These are phyloP conservation scores for Penicillium crystallinum DNA, from an alignment of 495 filamentous ascomycete species.

Conservation along the genomic window DNA sequence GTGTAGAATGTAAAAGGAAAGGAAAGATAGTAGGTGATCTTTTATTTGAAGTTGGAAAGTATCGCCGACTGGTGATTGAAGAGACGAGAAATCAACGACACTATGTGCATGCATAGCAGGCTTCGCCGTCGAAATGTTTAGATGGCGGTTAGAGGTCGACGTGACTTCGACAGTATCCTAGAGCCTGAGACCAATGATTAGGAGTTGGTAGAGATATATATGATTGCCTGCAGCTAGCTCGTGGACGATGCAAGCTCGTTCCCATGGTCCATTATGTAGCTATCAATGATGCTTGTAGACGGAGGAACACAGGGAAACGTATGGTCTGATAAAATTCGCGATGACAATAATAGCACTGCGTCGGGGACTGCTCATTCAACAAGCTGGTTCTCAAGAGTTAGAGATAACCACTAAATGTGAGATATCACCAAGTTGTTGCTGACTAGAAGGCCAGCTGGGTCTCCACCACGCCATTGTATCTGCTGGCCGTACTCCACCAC, in stretches of 20 bases:
- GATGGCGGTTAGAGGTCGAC: too few relatives aligned
- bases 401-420: neutral
- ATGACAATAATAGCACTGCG: constrained; percentile 7
- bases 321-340: constrained; percentile 6
- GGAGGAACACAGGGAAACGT: neutral
- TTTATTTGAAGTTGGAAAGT: constrained; percentile 9
- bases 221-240: neutral
- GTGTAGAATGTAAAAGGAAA: constrained; percentile 11
- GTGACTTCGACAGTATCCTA: constrained; percentile 14
- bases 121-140: too few relatives aligned
- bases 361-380: constrained; percentile 16
- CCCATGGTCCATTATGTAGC: constrained; percentile 4
- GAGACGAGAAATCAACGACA: too few relatives aligned
- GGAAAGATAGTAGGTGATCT: constrained; percentile 9
- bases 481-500: constrained; percentile 17
- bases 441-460: constrained; percentile 14
- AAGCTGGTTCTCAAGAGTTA: constrained; percentile 4
- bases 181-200: constrained; percentile 10
- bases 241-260: neutral
- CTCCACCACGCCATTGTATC: constrained; percentile 9
- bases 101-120: too few relatives aligned
- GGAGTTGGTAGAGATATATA: constrained; percentile 16
- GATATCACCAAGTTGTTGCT: constrained; percentile 3
- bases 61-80: too few relatives aligned
- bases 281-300: neutral